A percentile compares a stretch with the other conserved stretches of the same genome.
phyloP scores from a whole-genome alignment of 2,329 filamentous ascomycete species.

The Cercospora brassicicola region DNA sequence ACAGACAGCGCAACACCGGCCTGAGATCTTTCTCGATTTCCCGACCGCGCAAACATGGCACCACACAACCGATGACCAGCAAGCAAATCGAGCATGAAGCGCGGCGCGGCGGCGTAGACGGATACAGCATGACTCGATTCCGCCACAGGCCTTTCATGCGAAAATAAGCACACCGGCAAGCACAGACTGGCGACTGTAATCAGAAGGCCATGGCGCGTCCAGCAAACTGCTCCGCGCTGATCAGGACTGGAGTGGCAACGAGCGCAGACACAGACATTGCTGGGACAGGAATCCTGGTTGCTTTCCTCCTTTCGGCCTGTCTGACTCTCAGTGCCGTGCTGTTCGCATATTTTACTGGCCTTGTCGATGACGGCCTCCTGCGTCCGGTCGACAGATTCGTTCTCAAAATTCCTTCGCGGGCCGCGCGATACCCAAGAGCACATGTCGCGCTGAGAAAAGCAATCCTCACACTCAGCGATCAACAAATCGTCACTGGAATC shows the following conservation, averaged over 20 bases:
- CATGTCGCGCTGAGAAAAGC: constrained; percentile 20
- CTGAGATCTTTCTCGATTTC: neutral
- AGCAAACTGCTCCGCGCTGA: constrained; percentile 8
- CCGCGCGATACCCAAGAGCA: constrained; percentile 4
- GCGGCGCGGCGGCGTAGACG: neutral
- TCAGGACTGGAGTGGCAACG: constrained; percentile 12
- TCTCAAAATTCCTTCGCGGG: constrained; percentile 19
- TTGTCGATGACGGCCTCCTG: constrained; percentile 26
- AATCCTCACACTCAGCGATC: constrained; percentile 24
- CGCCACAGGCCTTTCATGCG: neutral
- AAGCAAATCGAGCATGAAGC: neutral
- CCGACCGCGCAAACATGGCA: neutral
- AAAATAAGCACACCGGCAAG: neutral
- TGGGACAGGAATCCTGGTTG: constrained; percentile 28
- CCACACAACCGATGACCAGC: neutral
- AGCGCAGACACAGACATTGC: constrained; percentile 28
- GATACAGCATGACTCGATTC: neutral
- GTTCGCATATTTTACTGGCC: constrained; percentile 20
- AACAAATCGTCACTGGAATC: constrained; percentile 29
- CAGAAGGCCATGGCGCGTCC: neutral
- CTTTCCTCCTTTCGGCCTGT: constrained; percentile 29
- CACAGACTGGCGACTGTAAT: neutral
- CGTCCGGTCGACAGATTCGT: constrained; percentile 20
- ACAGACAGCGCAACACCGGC: neutral
- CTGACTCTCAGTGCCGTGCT: constrained; percentile 24